Base-by-base conservation (phyloP, 2,329 filamentous ascomycete genomes). In the Phaeosphaeriaceae sp. region DNA sequence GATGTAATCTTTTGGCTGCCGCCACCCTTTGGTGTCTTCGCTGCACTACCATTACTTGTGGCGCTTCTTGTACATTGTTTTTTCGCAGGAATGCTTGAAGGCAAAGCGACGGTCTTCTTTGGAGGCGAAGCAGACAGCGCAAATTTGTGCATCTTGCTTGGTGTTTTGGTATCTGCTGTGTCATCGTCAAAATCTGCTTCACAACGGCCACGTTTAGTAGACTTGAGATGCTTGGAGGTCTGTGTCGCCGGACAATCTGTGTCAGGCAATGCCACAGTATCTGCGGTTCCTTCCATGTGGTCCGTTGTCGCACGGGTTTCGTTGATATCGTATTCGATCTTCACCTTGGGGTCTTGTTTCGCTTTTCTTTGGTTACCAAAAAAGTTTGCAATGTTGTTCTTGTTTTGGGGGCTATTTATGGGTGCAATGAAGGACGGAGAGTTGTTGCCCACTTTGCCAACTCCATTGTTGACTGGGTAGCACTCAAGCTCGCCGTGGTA, bases 401-500 rank as follows among this genome's bases (percentile, higher is more conserved):
- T 97, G 72, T 97, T 97, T 64, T 92, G 89, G 57, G 85, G 87
- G 74, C 89, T 95, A 63, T 89, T 83, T 28, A 97, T 76, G 0
- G 93, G 93, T 1, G 96, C 78, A 36, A 97, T 82, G 66, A 97
- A 96, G 0, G 81, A 83, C 0, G 90, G 86, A 16, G 89, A 95
- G 71, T 96, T 89, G 61, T 96, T 96, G 5, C 93, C 92, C 0
- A 96, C 92, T 75, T 96, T 97, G 0, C 92, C 92, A 0, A 97
- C 93, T 3, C 94, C 92, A 69, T 90, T 89, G 62, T 82, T 86
- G 2, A 99, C 94, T 0, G 88, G 86, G 68, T 96, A 97, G 44
- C 89, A 86, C 46, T 95, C 90, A 7, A 99, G 77, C 46, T 90
- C 87, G 4, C 89, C 90, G 4, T 83, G 75, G 58, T 86, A 96